Base-by-base conservation (phyloP, 75 land plant species). In the Picea glauca region DNA sequence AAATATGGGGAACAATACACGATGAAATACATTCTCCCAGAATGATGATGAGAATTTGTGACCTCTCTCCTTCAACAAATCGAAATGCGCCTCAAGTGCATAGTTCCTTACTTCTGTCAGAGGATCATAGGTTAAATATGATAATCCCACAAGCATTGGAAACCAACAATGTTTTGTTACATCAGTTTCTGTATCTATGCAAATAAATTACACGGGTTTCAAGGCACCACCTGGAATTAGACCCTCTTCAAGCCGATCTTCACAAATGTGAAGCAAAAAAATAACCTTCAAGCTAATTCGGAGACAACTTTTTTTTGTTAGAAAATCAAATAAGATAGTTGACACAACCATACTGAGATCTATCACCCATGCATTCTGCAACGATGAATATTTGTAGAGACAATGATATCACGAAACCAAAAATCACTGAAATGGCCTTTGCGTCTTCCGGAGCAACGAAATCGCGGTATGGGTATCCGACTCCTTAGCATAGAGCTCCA, bases 151-250 rank as follows among this genome's bases (percentile, higher is more conserved):
- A 46, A 96, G 82, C 99, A 96, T 96, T 32, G 97, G 99, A 83
- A 96, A 96, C 94, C 99, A 94, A 79, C 92, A 96, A 76, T 92
- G 94, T 79, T 96, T 96, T 58, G 96, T 92, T 30, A 96, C 88
- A 68, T 94, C 99, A 83, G 87, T 80, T 3, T 84, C 88, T 8
- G 60, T 20, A 58, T 17, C 75, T 17, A 75, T 77, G 46, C 72
- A 46, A 6, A 68, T 33, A 58, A 32, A 73, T 72, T 88, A 85
- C 3, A 26, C 26, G 26, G 92, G 89, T 81, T 89, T 92, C 50
- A 91, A 78, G 26, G 89, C 89, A 11, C 94, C 97, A 70, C 99
- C 97, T 43, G 94, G 94, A 80, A 92, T 82, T 26, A 85, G 96
- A 35, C 99, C 99, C 96, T 95, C 97, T 96, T 84, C 77, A 82